A percentile compares a stretch with the other conserved stretches of the same genome.
These are phyloP conservation scores for Basidioascus undulatus DNA, from an alignment of 768 basidiomycete genomes.

Conservation along the genomic window DNA sequence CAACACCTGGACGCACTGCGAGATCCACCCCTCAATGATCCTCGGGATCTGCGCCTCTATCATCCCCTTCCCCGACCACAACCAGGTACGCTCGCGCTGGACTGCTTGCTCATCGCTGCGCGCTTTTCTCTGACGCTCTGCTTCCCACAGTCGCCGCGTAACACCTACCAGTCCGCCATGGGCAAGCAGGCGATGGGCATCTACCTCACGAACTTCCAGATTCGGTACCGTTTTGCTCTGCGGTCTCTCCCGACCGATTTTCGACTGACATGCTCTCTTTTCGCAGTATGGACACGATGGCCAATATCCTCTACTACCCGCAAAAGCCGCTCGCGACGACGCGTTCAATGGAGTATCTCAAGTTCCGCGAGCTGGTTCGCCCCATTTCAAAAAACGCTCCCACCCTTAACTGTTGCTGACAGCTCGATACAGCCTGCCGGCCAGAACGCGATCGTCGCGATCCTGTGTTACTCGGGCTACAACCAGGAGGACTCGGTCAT, in stretches of 20 bases:
- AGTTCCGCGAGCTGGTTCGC: slow-evolving; percentile 92
- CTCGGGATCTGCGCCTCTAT: slow-evolving; percentile 95
- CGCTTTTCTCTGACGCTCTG: neutral
- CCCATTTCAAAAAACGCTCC: no score
- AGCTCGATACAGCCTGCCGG: no score
- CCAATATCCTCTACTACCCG: slow-evolving; percentile 95
- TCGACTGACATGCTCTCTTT: no score
- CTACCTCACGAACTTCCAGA: slow-evolving; percentile 89
- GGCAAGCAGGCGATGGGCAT: slow-evolving; percentile 99
- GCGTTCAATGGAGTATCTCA: slow-evolving; percentile 95
- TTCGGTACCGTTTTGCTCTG: no score
- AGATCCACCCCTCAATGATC: slow-evolving; percentile 98
- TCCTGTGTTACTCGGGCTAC: slow-evolving; percentile 95
- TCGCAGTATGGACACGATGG: slow-evolving; percentile 99
- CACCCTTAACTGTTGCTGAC: no score
- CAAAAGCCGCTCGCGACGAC: slow-evolving; percentile 98
- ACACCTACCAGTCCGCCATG: slow-evolving; percentile 99
- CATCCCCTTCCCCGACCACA: slow-evolving; percentile 99
- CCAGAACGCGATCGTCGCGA: slow-evolving; percentile 97
- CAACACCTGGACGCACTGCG: slow-evolving; percentile 94
- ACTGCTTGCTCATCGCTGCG: neutral
- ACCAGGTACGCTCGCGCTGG: slow-evolving; percentile 77
- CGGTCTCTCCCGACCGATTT: no score
- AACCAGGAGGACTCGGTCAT: slow-evolving; percentile 99
- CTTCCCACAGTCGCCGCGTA: slow-evolving; percentile 66